These are phyloP conservation scores for Botrytis porri DNA, from an alignment of 2,329 filamentous ascomycete species.

Conservation along the genomic window DNA sequence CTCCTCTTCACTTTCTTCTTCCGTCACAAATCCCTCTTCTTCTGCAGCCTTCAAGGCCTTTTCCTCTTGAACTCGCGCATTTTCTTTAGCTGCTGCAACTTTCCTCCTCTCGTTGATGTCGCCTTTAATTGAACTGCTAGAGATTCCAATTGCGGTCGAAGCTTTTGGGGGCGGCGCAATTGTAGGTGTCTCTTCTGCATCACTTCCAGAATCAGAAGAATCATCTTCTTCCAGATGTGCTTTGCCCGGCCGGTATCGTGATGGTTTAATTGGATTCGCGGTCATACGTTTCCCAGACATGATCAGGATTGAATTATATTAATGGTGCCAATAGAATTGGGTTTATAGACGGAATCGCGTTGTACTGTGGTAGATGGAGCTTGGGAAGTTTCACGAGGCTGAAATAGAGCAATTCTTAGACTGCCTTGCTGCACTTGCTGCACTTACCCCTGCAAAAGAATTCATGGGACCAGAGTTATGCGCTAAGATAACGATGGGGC, in stretches of 20 bases:
- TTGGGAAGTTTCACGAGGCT: slow-evolving; percentile 27
- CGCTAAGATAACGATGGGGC: background rate
- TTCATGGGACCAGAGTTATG: background rate
- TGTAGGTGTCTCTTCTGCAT: slow-evolving; percentile 43
- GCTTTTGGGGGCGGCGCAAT: slow-evolving; percentile 57
- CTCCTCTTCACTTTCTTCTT: slow-evolving; percentile 43
- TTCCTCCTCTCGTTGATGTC: slow-evolving; percentile 49
- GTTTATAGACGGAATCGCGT: background rate
- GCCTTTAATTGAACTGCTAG: slow-evolving; percentile 52
- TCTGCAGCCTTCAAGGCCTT: slow-evolving; percentile 43
- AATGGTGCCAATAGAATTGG: background rate
- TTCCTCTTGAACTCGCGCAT: slow-evolving; percentile 47
- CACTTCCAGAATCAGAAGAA: slow-evolving; percentile 52
- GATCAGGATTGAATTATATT: slow-evolving; percentile 20
- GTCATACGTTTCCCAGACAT: slow-evolving; percentile 86
- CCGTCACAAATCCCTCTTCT: slow-evolving; percentile 62
- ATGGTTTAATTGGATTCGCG: slow-evolving; percentile 77
- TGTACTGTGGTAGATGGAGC: background rate
- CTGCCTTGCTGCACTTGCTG: slow-evolving; percentile 14
- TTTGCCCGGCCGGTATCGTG: slow-evolving; percentile 85
- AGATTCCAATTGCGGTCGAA: slow-evolving; percentile 54
- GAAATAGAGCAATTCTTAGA: slow-evolving; percentile 19
- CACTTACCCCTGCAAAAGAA: slow-evolving; percentile 1
- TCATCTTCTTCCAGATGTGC: slow-evolving; percentile 49
- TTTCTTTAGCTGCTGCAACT: slow-evolving; percentile 48